Evolutionary conservation across 108 stramenopile genomes (phyloP).

Genomic region (Skeletonema potamos): DNA sequence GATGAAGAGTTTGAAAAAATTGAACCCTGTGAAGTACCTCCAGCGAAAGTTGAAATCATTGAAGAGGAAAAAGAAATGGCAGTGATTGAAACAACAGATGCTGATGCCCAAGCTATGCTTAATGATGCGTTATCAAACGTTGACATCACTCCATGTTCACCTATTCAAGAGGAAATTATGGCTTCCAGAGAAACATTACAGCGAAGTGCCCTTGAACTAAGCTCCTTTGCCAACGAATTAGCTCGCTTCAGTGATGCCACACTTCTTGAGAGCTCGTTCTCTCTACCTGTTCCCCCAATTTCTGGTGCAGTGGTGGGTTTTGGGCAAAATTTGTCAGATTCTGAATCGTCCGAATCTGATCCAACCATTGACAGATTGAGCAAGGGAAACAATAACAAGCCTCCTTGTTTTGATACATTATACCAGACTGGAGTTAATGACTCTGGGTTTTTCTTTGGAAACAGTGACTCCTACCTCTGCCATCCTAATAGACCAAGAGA

Average conservation of each 20-base stretch:
- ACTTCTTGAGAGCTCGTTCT: slow-evolving; percentile 54
- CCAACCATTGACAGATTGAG: slow-evolving; percentile 39
- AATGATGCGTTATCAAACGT: slow-evolving; percentile 15
- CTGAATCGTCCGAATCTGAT: slow-evolving; percentile 24
- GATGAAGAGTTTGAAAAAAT: slow-evolving; percentile 24
- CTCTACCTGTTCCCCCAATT: slow-evolving; percentile 44
- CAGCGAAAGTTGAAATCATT: not conserved
- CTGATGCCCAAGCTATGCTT: slow-evolving; percentile 24
- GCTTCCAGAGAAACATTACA: not conserved
- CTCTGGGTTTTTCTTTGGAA: slow-evolving; percentile 63
- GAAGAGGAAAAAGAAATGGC: slow-evolving; percentile 1
- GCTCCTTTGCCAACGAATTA: slow-evolving; percentile 23
- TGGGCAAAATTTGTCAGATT: slow-evolving; percentile 36
- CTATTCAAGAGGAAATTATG: not conserved
- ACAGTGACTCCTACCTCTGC: slow-evolving; percentile 53
- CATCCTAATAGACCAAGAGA: slow-evolving; percentile 41
- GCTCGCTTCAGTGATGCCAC: slow-evolving; percentile 61
- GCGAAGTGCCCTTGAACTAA: slow-evolving; percentile 7
- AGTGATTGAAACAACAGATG: not conserved
- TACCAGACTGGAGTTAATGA: slow-evolving; percentile 51
- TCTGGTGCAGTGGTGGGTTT: slow-evolving; percentile 73
- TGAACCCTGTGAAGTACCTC: not conserved
- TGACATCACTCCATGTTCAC: not conserved
- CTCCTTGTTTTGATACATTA: slow-evolving; percentile 56
- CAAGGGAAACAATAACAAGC: slow-evolving; percentile 47